Evolutionary conservation across 23 red algal species (phyloP).

Genomic region (Cyanidium caldarium): DNA sequence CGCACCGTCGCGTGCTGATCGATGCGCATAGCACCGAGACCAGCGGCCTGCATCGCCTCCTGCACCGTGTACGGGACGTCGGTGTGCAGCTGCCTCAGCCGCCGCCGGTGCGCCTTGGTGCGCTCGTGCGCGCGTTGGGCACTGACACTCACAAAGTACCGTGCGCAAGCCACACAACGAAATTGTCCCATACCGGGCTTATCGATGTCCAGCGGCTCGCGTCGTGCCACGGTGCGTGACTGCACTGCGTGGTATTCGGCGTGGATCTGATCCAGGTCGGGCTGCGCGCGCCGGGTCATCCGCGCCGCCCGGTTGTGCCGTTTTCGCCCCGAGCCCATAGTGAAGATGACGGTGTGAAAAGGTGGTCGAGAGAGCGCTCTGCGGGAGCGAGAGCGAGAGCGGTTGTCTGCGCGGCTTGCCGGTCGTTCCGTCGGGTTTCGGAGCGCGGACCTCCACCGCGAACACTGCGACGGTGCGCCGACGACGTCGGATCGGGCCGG

Average conservation of each 20-base stretch:
- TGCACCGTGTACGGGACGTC: constrained; percentile 39
- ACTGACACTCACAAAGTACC: constrained; percentile 45
- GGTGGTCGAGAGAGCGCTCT: too few species aligned
- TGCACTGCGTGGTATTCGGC: not conserved
- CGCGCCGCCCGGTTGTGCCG: too few species aligned
- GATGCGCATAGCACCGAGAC: constrained; percentile 11
- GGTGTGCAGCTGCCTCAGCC: constrained; percentile 29
- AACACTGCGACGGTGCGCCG: too few species aligned
- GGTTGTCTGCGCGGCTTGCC: too few species aligned
- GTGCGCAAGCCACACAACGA: constrained; percentile 67
- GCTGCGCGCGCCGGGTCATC: too few species aligned
- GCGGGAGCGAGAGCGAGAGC: too few species aligned
- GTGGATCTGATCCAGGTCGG: not conserved
- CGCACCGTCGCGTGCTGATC: too few species aligned
- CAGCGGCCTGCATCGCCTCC: constrained; percentile 61
- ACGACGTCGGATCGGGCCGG: too few species aligned
- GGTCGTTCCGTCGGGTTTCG: too few species aligned
- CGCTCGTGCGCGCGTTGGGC: constrained; percentile 27
- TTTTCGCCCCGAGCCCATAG: too few species aligned
- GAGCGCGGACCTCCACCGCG: too few species aligned
- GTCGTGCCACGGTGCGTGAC: not conserved
- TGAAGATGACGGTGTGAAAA: too few species aligned
- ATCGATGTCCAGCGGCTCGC: constrained; percentile 43
- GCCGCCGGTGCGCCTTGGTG: constrained; percentile 59
- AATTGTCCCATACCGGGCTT: constrained; percentile 74